Evolutionary conservation across 441 rosid species (phyloP).

Genomic region (Biscutella laevigata): DNA sequence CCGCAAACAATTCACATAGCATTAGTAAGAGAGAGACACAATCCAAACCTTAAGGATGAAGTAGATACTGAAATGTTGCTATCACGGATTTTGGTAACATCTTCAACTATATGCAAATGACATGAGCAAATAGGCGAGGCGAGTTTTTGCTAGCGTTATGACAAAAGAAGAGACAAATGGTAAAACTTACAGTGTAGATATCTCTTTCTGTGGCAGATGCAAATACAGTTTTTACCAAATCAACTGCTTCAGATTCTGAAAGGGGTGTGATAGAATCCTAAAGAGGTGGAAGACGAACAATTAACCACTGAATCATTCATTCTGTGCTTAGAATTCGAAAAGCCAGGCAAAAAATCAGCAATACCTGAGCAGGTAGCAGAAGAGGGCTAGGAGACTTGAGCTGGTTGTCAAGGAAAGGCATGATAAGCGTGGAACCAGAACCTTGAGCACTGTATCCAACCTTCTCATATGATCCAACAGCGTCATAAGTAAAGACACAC

Average conservation of each 20-base stretch:
- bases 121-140: neutral
- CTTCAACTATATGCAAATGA: neutral
- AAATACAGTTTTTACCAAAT: slow-evolving; percentile 82
- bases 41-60: too few species aligned
- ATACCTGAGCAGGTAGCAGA: slow-evolving; percentile 73
- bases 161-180: neutral
- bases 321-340: neutral
- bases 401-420: slow-evolving; percentile 94
- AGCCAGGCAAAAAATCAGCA: slow-evolving; percentile 4
- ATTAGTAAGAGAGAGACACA: neutral
- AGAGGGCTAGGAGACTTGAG: slow-evolving; percentile 96
- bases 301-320: neutral
- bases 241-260: slow-evolving; percentile 75
- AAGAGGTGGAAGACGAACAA: neutral
- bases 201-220: slow-evolving; percentile 98
- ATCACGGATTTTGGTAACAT: neutral
- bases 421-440: slow-evolving; percentile 79
- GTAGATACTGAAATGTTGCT: too few species aligned
- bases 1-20: neutral
- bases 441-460: slow-evolving; percentile 96
- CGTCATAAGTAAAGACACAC: slow-evolving; percentile 90
- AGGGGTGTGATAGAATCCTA: slow-evolving; percentile 96
- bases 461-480: slow-evolving; percentile 93
- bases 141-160: neutral
- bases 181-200: slow-evolving; percentile 71